Percentiles rank a stretch among this genome's conserved stretches.
Conservation (phyloP, 2,329 filamentous ascomycete genomes). For the Exophiala viscosa region DNA sequence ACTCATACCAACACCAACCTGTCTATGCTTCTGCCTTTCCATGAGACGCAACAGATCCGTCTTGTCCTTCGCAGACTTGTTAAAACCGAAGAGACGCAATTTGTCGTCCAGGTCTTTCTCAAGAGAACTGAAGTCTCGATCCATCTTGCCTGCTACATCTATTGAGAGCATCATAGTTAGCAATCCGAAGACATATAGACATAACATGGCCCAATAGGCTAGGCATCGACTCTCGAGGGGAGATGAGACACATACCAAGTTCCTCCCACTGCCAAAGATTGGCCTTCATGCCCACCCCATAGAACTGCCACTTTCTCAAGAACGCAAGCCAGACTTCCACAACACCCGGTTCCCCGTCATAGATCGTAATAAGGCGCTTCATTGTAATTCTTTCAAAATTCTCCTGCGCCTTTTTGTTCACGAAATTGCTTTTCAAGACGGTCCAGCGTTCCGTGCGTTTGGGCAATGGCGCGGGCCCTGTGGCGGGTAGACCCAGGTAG, state of each 20-base stretch:
- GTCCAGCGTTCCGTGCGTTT: slow-evolving; percentile 91
- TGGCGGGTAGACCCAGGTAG: slow-evolving; percentile 81
- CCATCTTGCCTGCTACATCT: slow-evolving; percentile 43
- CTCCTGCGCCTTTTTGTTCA: slow-evolving; percentile 95
- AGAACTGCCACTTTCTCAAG: slow-evolving; percentile 84
- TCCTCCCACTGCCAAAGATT: slow-evolving; percentile 88
- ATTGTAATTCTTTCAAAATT: slow-evolving; percentile 93
- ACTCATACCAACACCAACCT: slow-evolving; percentile 36
- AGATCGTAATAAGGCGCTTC: slow-evolving; percentile 82
- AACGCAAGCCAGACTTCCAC: slow-evolving; percentile 93
- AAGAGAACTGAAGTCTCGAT: slow-evolving; percentile 35
- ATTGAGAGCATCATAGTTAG: slow-evolving; percentile 5
- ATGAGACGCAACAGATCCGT: slow-evolving; percentile 36
- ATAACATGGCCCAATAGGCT: background rate
- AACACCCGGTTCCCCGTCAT: slow-evolving; percentile 81
- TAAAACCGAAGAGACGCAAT: slow-evolving; percentile 41
- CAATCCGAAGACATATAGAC: slow-evolving; percentile 4
- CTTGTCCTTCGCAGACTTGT: slow-evolving; percentile 31
- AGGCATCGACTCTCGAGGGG: background rate
- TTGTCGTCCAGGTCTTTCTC: slow-evolving; percentile 40
- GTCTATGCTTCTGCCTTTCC: slow-evolving; percentile 36
- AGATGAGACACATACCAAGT: slow-evolving; percentile 53
- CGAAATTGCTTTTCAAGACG: slow-evolving; percentile 81
- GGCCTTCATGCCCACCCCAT: slow-evolving; percentile 98
- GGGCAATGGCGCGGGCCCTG: slow-evolving; percentile 80